Evolutionary conservation across 2,329 filamentous ascomycete species (phyloP).

Genomic region (Elsinoe batatas): DNA sequence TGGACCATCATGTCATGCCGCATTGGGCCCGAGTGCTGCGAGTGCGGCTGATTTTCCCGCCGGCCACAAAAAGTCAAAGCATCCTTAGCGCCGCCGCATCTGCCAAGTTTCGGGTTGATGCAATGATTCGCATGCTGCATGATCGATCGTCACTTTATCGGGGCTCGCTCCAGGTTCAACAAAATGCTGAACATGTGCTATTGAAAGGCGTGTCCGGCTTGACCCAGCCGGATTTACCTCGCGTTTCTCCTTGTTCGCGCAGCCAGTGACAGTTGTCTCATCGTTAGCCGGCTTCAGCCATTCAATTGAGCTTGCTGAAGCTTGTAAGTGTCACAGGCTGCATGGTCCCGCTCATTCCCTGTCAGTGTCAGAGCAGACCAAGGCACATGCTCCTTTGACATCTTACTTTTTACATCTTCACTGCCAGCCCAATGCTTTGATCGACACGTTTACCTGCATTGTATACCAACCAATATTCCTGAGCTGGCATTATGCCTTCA

Average conservation of each 20-base stretch:
- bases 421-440: too few species aligned
- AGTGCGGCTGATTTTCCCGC: not conserved
- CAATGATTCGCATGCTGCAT: constrained; percentile 9
- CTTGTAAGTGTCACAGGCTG: constrained; percentile 5
- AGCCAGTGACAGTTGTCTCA: not conserved
- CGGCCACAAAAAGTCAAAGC: not conserved
- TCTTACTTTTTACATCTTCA: not conserved
- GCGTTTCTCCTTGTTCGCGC: not conserved
- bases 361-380: not conserved
- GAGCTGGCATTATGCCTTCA: constrained; percentile 35
- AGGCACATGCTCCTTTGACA: not conserved
- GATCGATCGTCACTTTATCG: constrained; percentile 10
- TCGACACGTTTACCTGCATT: not conserved
- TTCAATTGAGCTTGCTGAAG: not conserved
- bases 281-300: not conserved
- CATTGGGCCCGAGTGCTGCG: not conserved
- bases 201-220: constrained; percentile 4
- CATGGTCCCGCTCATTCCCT: constrained; percentile 9
- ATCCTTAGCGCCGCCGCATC: not conserved
- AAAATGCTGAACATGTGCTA: constrained; percentile 1
- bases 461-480: not conserved
- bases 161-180: not conserved
- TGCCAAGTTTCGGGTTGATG: constrained; percentile 8
- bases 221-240: not conserved
- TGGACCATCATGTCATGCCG: not conserved